Conservation (phyloP, 495 filamentous ascomycete species). For the Annulohypoxylon bovei region DNA sequence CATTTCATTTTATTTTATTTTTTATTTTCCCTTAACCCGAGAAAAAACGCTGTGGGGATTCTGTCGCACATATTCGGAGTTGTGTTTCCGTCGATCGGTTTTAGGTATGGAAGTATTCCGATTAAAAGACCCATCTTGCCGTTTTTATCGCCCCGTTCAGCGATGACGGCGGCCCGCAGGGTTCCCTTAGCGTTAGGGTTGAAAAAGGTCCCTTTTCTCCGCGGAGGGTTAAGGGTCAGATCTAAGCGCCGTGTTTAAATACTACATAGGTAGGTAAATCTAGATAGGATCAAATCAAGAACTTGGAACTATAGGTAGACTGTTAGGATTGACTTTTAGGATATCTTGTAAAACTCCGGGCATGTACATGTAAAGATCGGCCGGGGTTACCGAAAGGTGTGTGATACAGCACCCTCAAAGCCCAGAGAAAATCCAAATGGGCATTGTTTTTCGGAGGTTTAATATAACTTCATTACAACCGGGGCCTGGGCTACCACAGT, state of each 20-base stretch:
- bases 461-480: constrained; percentile 4
- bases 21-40: not conserved
- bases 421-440: not conserved
- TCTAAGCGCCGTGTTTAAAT: not conserved
- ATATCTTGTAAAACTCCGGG: not conserved
- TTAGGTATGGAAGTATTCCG: not conserved
- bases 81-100: not conserved
- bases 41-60: not conserved
- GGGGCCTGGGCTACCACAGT: not conserved
- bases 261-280: not conserved
- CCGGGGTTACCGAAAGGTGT: constrained; percentile 3
- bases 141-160: not conserved
- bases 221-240: not conserved
- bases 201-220: constrained; percentile 1
- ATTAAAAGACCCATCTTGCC: not conserved
- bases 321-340: not conserved
- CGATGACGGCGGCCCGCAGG: not conserved
- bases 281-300: not conserved
- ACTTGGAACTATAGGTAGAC: too few relatives aligned
- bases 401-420: constrained; percentile 15
- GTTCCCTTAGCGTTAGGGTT: not conserved
- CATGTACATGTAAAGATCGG: not conserved
- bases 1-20: not conserved
- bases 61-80: not conserved
- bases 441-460: not conserved